Evolutionary conservation across 345 rosid genomes (phyloP), one percentile per base, ranked within the genome.

Genomic region (Dipteronia dyeriana): DNA sequence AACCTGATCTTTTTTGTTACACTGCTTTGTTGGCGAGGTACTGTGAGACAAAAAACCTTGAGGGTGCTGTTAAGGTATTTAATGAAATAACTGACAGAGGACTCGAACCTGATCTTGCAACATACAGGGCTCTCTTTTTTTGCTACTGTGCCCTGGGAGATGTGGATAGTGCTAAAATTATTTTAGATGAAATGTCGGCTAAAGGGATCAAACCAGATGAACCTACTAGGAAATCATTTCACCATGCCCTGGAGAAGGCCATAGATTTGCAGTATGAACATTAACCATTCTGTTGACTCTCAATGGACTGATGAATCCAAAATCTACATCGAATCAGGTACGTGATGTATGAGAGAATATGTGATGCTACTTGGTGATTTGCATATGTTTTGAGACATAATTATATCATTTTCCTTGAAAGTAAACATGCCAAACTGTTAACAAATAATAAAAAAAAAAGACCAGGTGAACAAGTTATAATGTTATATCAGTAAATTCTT

Each of bases 21-120:
- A 91, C 92, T 4, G 93, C 86, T 76, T 45, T 95, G 86, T 91
- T 95, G 68, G 86, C 85, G 71, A 76, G 79, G 43, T 84, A 80
- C 56, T 88, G 91, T 76, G 90, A 84, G 86, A 81, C 84, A 71
- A 73, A 85, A 16, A 84, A 90, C 47, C 79, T 90, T 38, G 57
- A 51, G 49, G 81, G 69, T 38, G 95, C 97, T 51, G 29, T 72
- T 45, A 45, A 61, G 19, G 76, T 88, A 41, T 87, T 89, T 54
- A 34, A 75, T 74, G 80, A 79, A 79, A 88, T 95, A 88, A 81
- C 84, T 72, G 85, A 83, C 12, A 79, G 69, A 79, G 97, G 92
- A 45, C 74, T 89, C 64, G 68, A 83, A 80, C 97, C 97, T 56
- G 93, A 95, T 87, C 79, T 17, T 17, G 86, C 81, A 62, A 79